phyloP scores from a whole-genome alignment of 768 basidiomycete species.

The Macrocybe gigantea region DNA sequence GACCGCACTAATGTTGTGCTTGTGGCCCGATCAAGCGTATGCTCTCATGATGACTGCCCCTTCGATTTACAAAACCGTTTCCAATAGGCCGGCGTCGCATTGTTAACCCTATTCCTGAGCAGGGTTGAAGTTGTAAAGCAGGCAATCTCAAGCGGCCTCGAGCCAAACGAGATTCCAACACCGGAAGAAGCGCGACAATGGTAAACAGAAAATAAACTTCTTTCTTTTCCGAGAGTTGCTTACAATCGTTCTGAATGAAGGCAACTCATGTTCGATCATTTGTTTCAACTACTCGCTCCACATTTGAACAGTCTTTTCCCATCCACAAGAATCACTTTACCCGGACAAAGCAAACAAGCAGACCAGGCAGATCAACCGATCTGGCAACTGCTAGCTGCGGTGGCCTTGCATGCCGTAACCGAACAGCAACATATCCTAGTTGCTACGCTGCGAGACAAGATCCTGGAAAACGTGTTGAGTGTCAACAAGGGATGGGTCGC shows the following conservation, averaged over 20 bases:
- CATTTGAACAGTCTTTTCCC: constrained; percentile 84
- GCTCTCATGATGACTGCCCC: constrained; percentile 16
- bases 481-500: constrained; percentile 71
- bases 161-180: constrained; percentile 51
- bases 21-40: constrained; percentile 76
- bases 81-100: constrained; percentile 79
- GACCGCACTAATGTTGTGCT: constrained; percentile 70
- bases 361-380: constrained; percentile 82
- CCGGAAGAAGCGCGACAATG: constrained; percentile 78
- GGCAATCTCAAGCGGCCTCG: constrained; percentile 43
- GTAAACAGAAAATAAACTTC: constrained; percentile 22
- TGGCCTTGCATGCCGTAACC: constrained; percentile 78
- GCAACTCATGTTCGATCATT: constrained; percentile 83
- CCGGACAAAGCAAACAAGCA: constrained; percentile 32
- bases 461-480: constrained; percentile 82
- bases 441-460: constrained; percentile 82
- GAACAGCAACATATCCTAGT: constrained; percentile 91
- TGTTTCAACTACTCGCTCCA: constrained; percentile 76
- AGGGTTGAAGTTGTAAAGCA: constrained; percentile 93
- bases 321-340: constrained; percentile 64
- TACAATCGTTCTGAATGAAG: constrained; percentile 32
- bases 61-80: constrained; percentile 5
- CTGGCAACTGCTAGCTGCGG: constrained; percentile 90
- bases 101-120: constrained; percentile 86
- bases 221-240: neutral